Conservation (phyloP, 2,329 filamentous ascomycete genomes). For the Microdochium nivale region DNA sequence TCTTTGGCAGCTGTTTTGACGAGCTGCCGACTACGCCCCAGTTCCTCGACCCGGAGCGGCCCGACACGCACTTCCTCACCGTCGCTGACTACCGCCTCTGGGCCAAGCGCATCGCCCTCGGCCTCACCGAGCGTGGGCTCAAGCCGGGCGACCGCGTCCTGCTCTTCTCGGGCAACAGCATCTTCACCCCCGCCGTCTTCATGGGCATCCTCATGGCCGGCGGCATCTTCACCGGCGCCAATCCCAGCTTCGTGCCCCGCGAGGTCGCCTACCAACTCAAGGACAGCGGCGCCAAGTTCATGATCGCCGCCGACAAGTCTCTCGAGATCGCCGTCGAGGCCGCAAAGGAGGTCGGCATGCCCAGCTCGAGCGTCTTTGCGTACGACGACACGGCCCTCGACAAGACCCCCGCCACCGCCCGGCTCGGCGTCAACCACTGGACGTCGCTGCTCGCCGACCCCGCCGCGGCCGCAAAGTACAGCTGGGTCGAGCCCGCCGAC, state of each 20-base stretch:
- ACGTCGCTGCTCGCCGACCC: conserved; percentile 46
- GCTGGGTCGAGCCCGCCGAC: conserved; percentile 51
- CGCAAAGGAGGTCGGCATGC: conserved; percentile 47
- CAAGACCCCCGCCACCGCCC: conserved; percentile 27
- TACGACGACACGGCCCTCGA: conserved; percentile 45
- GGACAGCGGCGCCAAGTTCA: conserved; percentile 59
- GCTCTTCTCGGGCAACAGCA: conserved; percentile 63
- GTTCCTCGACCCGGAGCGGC: conserved; percentile 57
- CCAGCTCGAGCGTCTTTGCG: conserved; percentile 48
- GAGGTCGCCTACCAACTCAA: conserved; percentile 70
- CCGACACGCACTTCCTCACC: conserved; percentile 60
- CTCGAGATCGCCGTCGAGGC: conserved; percentile 60
- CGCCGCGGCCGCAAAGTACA: conserved; percentile 45
- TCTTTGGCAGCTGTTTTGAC: conserved; percentile 39
- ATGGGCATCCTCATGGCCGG: conserved; percentile 71
- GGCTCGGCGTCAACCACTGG: conserved; percentile 41
- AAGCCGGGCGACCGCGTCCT: conserved; percentile 62
- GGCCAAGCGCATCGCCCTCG: conserved; percentile 63
- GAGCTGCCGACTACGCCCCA: conserved; percentile 32
- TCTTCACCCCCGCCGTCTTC: conserved; percentile 64
- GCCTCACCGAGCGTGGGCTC: conserved; percentile 55
- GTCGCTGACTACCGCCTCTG: conserved; percentile 57
- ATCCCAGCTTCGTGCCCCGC: conserved; percentile 58
- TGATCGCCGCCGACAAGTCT: conserved; percentile 54
- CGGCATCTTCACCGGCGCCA: conserved; percentile 69